These are phyloP conservation scores for Xanthoparmelia taractica DNA, from an alignment of 495 filamentous ascomycete genomes.

Conservation along the genomic window DNA sequence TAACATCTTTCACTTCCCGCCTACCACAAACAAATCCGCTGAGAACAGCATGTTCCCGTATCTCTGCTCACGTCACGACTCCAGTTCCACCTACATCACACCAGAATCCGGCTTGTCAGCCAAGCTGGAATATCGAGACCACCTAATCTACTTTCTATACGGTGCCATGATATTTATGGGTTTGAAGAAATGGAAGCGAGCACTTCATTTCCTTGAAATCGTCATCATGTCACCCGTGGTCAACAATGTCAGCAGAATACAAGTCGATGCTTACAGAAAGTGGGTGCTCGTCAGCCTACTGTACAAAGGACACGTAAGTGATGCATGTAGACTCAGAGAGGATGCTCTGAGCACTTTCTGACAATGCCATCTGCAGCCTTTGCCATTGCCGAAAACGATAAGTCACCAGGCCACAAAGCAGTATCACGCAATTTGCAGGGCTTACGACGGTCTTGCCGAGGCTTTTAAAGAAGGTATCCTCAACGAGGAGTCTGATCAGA, in stretches of 20 bases:
- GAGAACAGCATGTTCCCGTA: slow-evolving; percentile 16
- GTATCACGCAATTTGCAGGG: slow-evolving; percentile 53
- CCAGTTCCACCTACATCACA: slow-evolving; percentile 46
- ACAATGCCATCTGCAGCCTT: slow-evolving; percentile 15
- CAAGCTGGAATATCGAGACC: slow-evolving; percentile 47
- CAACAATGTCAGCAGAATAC: slow-evolving; percentile 58
- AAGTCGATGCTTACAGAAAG: slow-evolving; percentile 89
- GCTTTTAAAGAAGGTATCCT: slow-evolving; percentile 52
- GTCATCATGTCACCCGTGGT: slow-evolving; percentile 57
- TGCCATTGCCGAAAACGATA: slow-evolving; percentile 37
- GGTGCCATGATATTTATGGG: slow-evolving; percentile 74
- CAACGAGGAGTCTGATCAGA: slow-evolving; percentile 36
- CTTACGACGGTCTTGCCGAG: slow-evolving; percentile 62
- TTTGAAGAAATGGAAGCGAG: slow-evolving; percentile 61
- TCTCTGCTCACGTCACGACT: slow-evolving; percentile 31
- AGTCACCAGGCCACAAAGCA: slow-evolving; percentile 44
- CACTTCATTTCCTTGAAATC: slow-evolving; percentile 60
- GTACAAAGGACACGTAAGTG: slow-evolving; percentile 55
- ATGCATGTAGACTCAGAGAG: slow-evolving; percentile 13
- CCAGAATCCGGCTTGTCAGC: slow-evolving; percentile 49
- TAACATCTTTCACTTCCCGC: slow-evolving; percentile 58
- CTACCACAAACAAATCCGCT: slow-evolving; percentile 16
- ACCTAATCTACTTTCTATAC: slow-evolving; percentile 72
- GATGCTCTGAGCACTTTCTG: slow-evolving; percentile 8
- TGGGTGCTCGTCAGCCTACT: slow-evolving; percentile 77